Base-by-base conservation (phyloP, 495 filamentous ascomycete genomes). In the Parachaetomium inaequale region DNA sequence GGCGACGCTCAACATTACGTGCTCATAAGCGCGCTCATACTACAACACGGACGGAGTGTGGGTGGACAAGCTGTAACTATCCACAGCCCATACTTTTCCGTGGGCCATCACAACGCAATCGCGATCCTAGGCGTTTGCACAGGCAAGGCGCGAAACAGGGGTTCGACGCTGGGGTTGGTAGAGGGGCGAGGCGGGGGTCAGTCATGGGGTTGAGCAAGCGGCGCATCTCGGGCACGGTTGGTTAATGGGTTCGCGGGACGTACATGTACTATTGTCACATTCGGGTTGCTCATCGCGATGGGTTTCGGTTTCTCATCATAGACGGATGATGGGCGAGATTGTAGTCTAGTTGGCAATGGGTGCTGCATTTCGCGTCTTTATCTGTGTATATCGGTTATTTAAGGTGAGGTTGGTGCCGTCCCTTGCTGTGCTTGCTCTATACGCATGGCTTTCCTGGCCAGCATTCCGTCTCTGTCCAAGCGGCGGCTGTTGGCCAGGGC, bases 1-100 rank as follows among this genome's bases (percentile, higher is more conserved):
- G 79, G 84, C 84, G 25, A 75, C 72, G 23, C 81, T 83, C 63
- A 82, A 79, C 60, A 70, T 67, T 34, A 79, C 76, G 62, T 83
- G 77, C 69, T 75, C 68, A 64, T 45, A 42, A 58, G 47, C 40
- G 21, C 31, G 17, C 23, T 17, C 26, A 28, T 25, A 29, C 52
- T 10, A n/a, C n/a, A 55, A 26, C 55, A 23, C 31, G 53, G 51
- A 55, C 47, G 29, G 42, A 28, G 60, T 53, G 53, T 65, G 62
- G 63, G 51, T 25, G 50, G 63, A 65, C 68, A 69, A 68, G 66
- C 64, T 67, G 58, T 65, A 64, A 47, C 64, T 63, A 63, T 64
- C 49, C 26, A 43, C 43, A 42, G 55, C 52, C 57, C 58, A 63
- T 53, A 55, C 59, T 38, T 54, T 15, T 17, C 46, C 52, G 61